A percentile compares a stretch with the other conserved stretches of the same genome.
Conservation (phyloP, 495 filamentous ascomycete genomes). For the Thermochaetoides thermophila region DNA sequence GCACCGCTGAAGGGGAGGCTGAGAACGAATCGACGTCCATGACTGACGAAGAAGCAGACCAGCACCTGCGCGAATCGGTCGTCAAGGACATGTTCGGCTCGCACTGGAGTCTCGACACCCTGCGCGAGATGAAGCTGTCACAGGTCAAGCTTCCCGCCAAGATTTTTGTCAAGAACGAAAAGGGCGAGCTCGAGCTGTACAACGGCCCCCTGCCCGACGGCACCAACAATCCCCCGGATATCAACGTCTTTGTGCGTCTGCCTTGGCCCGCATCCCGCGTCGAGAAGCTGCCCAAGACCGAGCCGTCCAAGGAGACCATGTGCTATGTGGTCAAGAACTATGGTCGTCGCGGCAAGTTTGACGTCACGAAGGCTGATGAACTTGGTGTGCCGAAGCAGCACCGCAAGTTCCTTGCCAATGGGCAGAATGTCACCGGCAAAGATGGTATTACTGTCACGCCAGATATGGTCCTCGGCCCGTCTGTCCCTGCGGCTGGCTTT, state of each 20-base stretch:
- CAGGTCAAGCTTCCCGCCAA: conserved; percentile 52
- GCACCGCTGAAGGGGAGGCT: conserved; percentile 1
- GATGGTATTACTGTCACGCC: conserved; percentile 42
- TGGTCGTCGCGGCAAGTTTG: conserved; percentile 65
- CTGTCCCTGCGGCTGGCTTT: conserved; percentile 36
- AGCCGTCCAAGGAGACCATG: conserved; percentile 47
- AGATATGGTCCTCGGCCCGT: conserved; percentile 33
- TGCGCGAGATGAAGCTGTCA: conserved; percentile 47
- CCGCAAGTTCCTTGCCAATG: conserved; percentile 36
- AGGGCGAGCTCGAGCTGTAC: conserved; percentile 55
- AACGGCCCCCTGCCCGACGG: conserved; percentile 45
- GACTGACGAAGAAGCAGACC: conserved; percentile 9
- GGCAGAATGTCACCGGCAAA: conserved; percentile 35
- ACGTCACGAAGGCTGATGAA: conserved; percentile 41
- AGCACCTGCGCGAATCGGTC: conserved; percentile 40
- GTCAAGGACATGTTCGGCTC: conserved; percentile 75
- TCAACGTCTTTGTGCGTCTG: conserved; percentile 57
- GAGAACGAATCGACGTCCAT: neutral
- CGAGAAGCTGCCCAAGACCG: conserved; percentile 47
- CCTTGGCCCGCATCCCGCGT: conserved; percentile 72
- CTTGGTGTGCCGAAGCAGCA: conserved; percentile 41
- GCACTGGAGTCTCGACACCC: conserved; percentile 52
- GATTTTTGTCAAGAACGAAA: conserved; percentile 50
- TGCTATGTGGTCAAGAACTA: conserved; percentile 75
- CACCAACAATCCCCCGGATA: conserved; percentile 37